Conservation (phyloP, 2,329 filamentous ascomycete genomes). For the Pochonia chlamydosporia region DNA sequence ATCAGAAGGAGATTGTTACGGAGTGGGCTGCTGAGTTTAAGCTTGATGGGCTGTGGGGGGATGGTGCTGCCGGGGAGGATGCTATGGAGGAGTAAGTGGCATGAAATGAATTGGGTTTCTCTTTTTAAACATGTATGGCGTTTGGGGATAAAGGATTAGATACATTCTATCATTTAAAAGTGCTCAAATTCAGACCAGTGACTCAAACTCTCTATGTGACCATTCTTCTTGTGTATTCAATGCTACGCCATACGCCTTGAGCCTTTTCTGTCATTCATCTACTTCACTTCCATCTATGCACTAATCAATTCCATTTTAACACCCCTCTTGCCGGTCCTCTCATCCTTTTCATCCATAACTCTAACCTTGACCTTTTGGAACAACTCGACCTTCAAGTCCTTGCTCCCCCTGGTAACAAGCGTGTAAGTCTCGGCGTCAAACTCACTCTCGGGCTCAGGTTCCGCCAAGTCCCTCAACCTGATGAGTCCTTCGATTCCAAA, state of each 20-base stretch:
- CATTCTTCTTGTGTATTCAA: too few relatives aligned
- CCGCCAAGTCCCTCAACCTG: constrained; percentile 73
- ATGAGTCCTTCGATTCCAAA: constrained; percentile 96
- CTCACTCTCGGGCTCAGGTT: constrained; percentile 69
- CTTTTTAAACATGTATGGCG: constrained; percentile 1
- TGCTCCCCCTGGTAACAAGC: constrained; percentile 54
- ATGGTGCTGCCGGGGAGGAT: constrained; percentile 40
- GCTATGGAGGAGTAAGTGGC: constrained; percentile 46
- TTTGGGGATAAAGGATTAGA: not conserved
- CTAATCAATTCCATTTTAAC: constrained; percentile 67
- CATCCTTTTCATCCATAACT: constrained; percentile 89
- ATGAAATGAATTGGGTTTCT: not conserved
- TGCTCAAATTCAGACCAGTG: too few relatives aligned
- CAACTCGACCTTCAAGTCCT: constrained; percentile 62
- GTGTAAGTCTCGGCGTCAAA: constrained; percentile 86
- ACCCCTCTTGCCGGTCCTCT: constrained; percentile 91
- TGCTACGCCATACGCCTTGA: too few relatives aligned
- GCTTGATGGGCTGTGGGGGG: constrained; percentile 86
- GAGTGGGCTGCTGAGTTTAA: constrained; percentile 95
- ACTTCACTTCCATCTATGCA: constrained; percentile 7
- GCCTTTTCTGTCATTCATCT: not conserved
- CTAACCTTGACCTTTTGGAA: constrained; percentile 89
- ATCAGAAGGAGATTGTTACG: constrained; percentile 83
- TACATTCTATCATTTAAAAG: constrained; percentile 6
- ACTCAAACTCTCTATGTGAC: too few relatives aligned